Conservation (phyloP, 176 grass and related monocot genomes). For the Poa annua region DNA sequence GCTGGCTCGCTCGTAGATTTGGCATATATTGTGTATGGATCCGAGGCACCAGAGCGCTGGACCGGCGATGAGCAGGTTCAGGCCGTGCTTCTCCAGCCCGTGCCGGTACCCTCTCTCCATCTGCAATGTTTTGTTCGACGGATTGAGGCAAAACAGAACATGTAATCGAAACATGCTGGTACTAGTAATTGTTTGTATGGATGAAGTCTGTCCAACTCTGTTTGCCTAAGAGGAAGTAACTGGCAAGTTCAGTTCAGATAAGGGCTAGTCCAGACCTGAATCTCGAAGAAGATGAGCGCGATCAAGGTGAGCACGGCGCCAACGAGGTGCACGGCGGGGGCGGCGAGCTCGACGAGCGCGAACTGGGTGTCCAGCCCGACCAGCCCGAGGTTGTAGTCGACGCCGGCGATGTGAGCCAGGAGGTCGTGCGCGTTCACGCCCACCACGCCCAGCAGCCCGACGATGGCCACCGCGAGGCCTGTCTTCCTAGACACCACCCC, state of each 20-base stretch:
- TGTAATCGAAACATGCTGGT: background rate
- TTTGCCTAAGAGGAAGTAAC: background rate
- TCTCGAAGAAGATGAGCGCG: conserved; percentile 68
- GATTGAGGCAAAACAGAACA: background rate
- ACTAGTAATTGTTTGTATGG: background rate
- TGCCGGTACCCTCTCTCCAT: conserved; percentile 55
- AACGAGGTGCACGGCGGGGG: conserved; percentile 54
- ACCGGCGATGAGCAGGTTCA: conserved; percentile 74
- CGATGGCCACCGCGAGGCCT: conserved; percentile 51
- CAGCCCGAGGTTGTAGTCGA: conserved; percentile 61
- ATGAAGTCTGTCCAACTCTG: background rate
- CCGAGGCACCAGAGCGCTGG: conserved; percentile 66
- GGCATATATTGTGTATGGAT: conserved; percentile 71
- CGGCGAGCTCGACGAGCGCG: conserved; percentile 70
- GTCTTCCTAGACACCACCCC: conserved; percentile 28
- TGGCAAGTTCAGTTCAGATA: background rate
- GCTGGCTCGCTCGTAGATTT: conserved; percentile 74
- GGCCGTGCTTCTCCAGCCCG: conserved; percentile 59
- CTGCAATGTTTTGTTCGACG: conserved; percentile 30
- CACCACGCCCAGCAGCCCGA: conserved; percentile 43
- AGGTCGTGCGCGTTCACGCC: conserved; percentile 74
- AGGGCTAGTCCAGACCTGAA: conserved; percentile 47
- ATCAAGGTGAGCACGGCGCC: conserved; percentile 65
- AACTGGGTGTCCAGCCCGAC: conserved; percentile 66
- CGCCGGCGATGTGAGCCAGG: conserved; percentile 66